phyloP scores from a whole-genome alignment of 2,329 filamentous ascomycete genomes.

The Colletotrichum sublineola region DNA sequence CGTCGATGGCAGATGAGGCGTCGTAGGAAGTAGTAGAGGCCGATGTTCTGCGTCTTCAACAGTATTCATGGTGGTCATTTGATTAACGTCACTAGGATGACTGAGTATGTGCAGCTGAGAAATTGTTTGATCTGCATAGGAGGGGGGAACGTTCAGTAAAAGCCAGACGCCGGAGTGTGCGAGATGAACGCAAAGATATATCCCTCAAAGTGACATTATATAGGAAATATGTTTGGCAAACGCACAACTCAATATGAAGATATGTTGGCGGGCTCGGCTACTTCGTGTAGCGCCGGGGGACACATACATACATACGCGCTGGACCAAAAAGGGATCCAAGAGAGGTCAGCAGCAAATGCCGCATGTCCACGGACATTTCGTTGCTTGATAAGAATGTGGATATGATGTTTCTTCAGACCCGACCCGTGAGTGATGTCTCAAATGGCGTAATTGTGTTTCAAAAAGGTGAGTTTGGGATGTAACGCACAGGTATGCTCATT shows the following conservation, averaged over 20 bases:
- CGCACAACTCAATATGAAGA: background rate
- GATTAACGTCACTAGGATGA: background rate
- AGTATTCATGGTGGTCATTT: background rate
- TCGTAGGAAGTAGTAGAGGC: slow-evolving; percentile 14
- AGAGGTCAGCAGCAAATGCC: slow-evolving; percentile 1
- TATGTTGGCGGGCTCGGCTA: background rate
- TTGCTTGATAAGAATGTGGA: slow-evolving; percentile 35
- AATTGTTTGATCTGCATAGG: too few relatives aligned
- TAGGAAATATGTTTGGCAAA: background rate
- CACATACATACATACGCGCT: background rate
- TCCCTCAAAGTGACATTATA: too few relatives aligned
- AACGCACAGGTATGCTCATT: background rate
- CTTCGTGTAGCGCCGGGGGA: background rate
- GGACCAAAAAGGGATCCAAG: background rate
- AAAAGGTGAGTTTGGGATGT: background rate
- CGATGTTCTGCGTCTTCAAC: slow-evolving; percentile 13
- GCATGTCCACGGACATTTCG: slow-evolving; percentile 12
- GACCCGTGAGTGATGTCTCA: slow-evolving; percentile 20
- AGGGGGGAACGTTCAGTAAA: background rate
- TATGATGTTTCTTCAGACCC: background rate
- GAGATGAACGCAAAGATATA: background rate
- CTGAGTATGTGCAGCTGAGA: background rate
- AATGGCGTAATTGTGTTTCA: slow-evolving; percentile 37
- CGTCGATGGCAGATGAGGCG: background rate
- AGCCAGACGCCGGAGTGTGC: background rate